A percentile compares a stretch with the other conserved stretches of the same genome.
phyloP scores from a whole-genome alignment of 2,329 filamentous ascomycete genomes.

The Phoma sp. region DNA sequence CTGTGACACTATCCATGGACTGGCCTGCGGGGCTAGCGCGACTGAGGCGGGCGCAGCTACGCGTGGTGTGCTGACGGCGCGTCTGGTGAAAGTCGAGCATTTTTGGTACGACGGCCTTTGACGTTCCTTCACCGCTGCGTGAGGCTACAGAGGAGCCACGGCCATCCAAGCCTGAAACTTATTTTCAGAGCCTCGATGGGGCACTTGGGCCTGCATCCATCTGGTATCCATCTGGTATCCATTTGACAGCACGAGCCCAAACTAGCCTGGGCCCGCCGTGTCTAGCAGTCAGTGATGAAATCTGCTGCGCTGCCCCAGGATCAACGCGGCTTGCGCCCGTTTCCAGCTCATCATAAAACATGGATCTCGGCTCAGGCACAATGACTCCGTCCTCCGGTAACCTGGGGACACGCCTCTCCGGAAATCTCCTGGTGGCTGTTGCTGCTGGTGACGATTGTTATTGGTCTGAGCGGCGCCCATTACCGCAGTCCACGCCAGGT shows the following conservation, averaged over 20 bases:
- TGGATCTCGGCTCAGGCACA: conserved; percentile 3
- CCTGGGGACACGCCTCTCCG: conserved; percentile 8
- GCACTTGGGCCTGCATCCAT: conserved; percentile 2
- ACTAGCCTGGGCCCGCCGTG: conserved; percentile 3
- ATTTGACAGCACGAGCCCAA: conserved; percentile 16
- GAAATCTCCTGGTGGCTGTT: neutral
- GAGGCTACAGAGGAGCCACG: too few relatives aligned
- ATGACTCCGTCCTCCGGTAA: conserved; percentile 3
- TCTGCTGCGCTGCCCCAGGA: conserved; percentile 8
- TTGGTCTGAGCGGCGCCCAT: conserved; percentile 5
- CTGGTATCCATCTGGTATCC: neutral
- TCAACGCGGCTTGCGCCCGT: conserved; percentile 12
- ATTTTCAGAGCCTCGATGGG: conserved; percentile 2
- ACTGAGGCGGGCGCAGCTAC: neutral
- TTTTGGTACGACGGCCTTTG: neutral
- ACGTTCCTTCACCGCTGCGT: too few relatives aligned
- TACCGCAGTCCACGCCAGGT: neutral
- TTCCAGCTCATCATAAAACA: conserved; percentile 11
- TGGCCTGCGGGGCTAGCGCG: conserved; percentile 29
- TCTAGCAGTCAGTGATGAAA: conserved; percentile 16
- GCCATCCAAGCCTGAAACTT: conserved; percentile 8
- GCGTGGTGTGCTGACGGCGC: conserved; percentile 7
- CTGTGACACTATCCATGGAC: conserved; percentile 24
- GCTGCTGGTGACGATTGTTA: conserved; percentile 7
- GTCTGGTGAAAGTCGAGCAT: conserved; percentile 2